phyloP scores from a whole-genome alignment of 805 yeast species.

The Brettanomyces bruxellensis region DNA sequence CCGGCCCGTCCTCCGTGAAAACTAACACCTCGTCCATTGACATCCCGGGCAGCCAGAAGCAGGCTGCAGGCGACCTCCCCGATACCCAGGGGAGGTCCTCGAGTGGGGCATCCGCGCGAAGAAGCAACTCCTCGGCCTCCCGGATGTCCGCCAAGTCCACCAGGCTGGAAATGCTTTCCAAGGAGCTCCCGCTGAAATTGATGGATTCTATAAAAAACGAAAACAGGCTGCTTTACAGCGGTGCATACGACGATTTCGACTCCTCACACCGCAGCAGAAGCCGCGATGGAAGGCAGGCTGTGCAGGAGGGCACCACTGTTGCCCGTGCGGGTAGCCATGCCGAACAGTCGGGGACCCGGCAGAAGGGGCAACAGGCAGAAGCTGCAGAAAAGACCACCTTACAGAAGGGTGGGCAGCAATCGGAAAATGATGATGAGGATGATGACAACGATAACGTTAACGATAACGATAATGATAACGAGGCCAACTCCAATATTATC shows the following conservation, averaged over 20 bases:
- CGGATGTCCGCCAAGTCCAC: conserved; percentile 2
- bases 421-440: neutral
- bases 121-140: neutral
- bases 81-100: conserved; percentile 5
- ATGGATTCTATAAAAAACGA: conserved; percentile 23
- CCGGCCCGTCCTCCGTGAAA: conserved; percentile 13
- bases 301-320: too few species aligned
- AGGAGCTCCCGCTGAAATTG: conserved; percentile 21
- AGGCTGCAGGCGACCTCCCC: conserved; percentile 12
- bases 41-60: conserved; percentile 17
- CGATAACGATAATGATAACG: conserved; percentile 2
- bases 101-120: neutral
- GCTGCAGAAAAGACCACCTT: too few species aligned
- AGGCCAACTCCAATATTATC: conserved; percentile 10
- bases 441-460: neutral
- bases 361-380: neutral
- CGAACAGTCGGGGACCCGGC: neutral
- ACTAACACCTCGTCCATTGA: conserved; percentile 21
- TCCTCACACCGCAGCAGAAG: too few species aligned
- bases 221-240: conserved; percentile 15
- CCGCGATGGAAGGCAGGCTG: too few species aligned
- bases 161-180: conserved; percentile 14
- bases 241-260: too few species aligned
- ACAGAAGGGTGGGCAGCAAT: too few species aligned
- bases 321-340: too few species aligned